Conservation (phyloP, 306 rosid species). For the Medicago truncatula region DNA sequence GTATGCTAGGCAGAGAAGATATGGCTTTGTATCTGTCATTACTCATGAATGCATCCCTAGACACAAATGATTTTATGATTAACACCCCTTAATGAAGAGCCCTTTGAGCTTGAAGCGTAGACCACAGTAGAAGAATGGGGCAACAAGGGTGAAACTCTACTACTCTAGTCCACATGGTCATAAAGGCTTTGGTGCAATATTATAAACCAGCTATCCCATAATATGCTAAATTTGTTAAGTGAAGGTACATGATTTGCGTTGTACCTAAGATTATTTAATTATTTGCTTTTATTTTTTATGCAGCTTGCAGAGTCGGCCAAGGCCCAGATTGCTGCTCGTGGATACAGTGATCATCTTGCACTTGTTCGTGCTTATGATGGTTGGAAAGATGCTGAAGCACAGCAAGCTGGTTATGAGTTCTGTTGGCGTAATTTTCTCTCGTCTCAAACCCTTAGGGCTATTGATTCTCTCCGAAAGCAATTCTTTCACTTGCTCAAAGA, state of each 20-base stretch:
- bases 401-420: constrained; percentile 78
- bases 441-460: constrained; percentile 82
- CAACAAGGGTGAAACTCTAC: not conserved
- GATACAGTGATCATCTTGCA: constrained; percentile 87
- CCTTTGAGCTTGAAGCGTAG: constrained; percentile 5
- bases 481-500: constrained; percentile 81
- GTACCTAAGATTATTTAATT: constrained; percentile 28
- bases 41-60: constrained; percentile 5
- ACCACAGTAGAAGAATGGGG: constrained; percentile 4
- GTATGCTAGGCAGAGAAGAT: constrained; percentile 27
- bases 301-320: constrained; percentile 98
- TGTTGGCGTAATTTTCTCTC: constrained; percentile 97
- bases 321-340: constrained; percentile 72
- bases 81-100: not conserved
- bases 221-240: constrained; percentile 10
- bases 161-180: not conserved
- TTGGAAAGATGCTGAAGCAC: constrained; percentile 89
- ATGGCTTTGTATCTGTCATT: constrained; percentile 4
- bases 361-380: constrained; percentile 89
- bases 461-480: constrained; percentile 88
- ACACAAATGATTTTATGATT: not conserved
- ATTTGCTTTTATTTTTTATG: constrained; percentile 41
- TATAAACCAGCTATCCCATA: not conserved
- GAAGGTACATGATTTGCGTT: constrained; percentile 8
- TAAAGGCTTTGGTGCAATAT: not conserved